Conservation (phyloP, 352 stramenopile species). For the Pythium myriotylum region DNA sequence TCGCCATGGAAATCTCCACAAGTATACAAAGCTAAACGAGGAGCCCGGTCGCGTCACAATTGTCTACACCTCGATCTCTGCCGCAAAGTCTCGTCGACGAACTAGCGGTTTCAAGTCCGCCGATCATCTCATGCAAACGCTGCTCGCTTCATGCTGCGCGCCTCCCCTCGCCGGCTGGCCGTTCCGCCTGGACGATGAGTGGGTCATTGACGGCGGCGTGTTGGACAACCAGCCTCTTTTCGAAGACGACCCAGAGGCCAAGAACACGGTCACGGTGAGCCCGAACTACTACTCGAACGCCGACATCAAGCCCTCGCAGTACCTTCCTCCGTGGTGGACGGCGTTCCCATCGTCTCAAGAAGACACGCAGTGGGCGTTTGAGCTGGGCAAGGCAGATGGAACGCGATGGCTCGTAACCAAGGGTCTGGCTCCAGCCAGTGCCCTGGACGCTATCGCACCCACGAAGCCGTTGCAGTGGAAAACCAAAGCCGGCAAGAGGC, state of each 20-base stretch:
- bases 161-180: constrained; percentile 53
- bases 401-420: constrained; percentile 1
- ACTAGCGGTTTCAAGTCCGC: constrained; percentile 43
- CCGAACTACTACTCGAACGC: constrained; percentile 39
- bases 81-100: constrained; percentile 33
- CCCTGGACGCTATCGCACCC: not conserved
- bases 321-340: constrained; percentile 65
- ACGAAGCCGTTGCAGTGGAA: constrained; percentile 4
- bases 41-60: constrained; percentile 38
- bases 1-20: constrained; percentile 31
- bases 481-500: not conserved
- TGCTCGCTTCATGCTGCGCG: constrained; percentile 59
- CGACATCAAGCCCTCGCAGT: constrained; percentile 67
- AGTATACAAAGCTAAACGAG: constrained; percentile 34
- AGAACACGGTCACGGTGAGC: constrained; percentile 34
- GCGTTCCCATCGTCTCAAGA: constrained; percentile 51
- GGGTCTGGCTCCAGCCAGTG: not conserved
- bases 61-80: constrained; percentile 57
- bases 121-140: constrained; percentile 45
- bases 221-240: constrained; percentile 59
- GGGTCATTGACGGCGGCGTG: constrained; percentile 58
- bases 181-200: constrained; percentile 55
- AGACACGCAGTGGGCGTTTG: constrained; percentile 58
- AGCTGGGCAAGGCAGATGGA: constrained; percentile 38
- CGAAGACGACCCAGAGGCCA: constrained; percentile 18